These are phyloP conservation scores for Uronychia setigera DNA, from an alignment of 73 alveolate genomes.

Conservation along the genomic window DNA sequence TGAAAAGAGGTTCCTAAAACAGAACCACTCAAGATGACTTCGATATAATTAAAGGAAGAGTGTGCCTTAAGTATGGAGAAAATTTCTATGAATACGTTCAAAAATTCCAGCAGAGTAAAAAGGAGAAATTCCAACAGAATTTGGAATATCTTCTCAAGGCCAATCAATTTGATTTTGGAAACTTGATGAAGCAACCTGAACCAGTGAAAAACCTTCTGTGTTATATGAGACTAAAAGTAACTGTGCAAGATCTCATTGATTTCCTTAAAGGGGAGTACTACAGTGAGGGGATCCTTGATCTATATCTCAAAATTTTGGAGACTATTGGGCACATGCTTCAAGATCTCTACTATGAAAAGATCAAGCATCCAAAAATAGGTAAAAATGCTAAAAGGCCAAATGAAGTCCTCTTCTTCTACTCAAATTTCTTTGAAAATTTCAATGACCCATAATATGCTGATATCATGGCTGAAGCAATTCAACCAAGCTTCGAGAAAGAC, in stretches of 20 bases:
- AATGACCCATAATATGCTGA: not conserved
- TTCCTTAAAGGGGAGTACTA: conserved; percentile 19
- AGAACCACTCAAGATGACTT: not conserved
- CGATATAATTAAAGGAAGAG: not conserved
- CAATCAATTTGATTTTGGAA: conserved; percentile 26
- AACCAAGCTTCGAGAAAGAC: not conserved
- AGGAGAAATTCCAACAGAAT: not conserved
- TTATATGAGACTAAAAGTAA: conserved; percentile 3
- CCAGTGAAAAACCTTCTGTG: conserved; percentile 8
- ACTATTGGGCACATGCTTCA: not conserved
- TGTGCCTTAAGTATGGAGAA: not conserved
- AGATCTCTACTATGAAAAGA: conserved; percentile 7
- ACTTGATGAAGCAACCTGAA: conserved; percentile 2
- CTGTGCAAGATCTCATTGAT: conserved; percentile 39
- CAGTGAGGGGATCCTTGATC: conserved; percentile 28
- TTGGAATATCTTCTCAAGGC: not conserved
- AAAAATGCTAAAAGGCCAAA: not conserved
- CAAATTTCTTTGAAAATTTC: not conserved
- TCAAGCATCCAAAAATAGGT: not conserved
- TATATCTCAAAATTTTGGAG: conserved; percentile 17
- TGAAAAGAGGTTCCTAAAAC: too few relatives aligned
- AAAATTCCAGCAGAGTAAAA: not conserved
- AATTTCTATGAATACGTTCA: not conserved
- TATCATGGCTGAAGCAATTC: not conserved
- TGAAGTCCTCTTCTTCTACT: not conserved